Conservation (phyloP, 2,329 filamentous ascomycete species). For the Exophiala oligosperma region DNA sequence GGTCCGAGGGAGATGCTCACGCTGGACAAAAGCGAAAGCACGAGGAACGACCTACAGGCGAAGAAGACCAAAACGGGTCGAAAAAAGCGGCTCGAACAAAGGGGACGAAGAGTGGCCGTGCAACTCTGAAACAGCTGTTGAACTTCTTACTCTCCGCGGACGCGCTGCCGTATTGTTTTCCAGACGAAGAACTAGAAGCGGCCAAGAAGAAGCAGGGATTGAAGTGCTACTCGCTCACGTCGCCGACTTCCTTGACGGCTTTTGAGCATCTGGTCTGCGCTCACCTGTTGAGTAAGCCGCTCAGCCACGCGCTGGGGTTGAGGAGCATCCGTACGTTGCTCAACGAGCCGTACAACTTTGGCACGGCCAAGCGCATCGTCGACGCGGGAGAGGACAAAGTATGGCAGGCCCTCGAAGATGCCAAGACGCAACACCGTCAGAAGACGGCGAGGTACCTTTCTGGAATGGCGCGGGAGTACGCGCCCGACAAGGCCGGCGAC, state of each 20-base stretch:
- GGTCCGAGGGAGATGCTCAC: not conserved
- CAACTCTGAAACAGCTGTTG: slow-evolving; percentile 24
- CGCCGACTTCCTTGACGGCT: slow-evolving; percentile 32
- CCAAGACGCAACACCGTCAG: slow-evolving; percentile 47
- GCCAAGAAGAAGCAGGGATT: slow-evolving; percentile 13
- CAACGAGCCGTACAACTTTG: slow-evolving; percentile 46
- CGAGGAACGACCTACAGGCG: slow-evolving; percentile 13
- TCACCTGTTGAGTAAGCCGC: slow-evolving; percentile 45
- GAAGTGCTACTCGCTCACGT: slow-evolving; percentile 27
- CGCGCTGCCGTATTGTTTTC: slow-evolving; percentile 27
- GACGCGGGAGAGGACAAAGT: slow-evolving; percentile 40
- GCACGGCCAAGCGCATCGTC: slow-evolving; percentile 41
- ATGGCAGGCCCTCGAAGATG: slow-evolving; percentile 42
- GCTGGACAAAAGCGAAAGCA: slow-evolving; percentile 24
- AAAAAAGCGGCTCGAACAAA: slow-evolving; percentile 8
- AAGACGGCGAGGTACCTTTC: slow-evolving; percentile 46
- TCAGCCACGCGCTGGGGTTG: slow-evolving; percentile 46
- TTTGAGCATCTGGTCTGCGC: slow-evolving; percentile 49
- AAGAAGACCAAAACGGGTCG: slow-evolving; percentile 1
- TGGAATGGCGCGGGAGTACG: slow-evolving; percentile 20
- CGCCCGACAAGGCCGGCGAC: slow-evolving; percentile 18
- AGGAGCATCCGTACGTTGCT: slow-evolving; percentile 46
- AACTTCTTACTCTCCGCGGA: slow-evolving; percentile 28
- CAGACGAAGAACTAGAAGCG: slow-evolving; percentile 28
- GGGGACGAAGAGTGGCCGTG: not conserved